phyloP scores from a whole-genome alignment of 2,329 filamentous ascomycete genomes.

The Pseudogymnoascus sp. region DNA sequence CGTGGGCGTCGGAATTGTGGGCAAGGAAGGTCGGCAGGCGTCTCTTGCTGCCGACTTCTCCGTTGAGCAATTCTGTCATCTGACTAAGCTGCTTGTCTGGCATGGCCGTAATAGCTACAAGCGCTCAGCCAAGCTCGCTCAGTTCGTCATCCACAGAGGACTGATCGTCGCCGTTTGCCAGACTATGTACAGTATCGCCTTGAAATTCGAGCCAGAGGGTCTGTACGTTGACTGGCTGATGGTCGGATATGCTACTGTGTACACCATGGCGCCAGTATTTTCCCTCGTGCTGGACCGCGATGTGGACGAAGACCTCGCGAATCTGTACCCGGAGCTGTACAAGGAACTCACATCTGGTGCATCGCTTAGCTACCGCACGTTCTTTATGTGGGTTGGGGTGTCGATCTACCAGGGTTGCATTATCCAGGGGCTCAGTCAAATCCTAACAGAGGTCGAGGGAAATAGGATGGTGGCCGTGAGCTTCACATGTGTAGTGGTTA shows the following conservation, averaged over 20 bases:
- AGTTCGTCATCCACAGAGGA: slow-evolving; percentile 96
- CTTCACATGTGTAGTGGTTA: slow-evolving; percentile 85
- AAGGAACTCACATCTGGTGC: slow-evolving; percentile 89
- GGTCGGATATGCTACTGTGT: slow-evolving; percentile 92
- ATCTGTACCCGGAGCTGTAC: slow-evolving; percentile 93
- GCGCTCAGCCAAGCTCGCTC: slow-evolving; percentile 84
- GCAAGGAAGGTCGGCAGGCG: slow-evolving; percentile 93
- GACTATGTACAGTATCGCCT: slow-evolving; percentile 93
- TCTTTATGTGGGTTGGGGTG: slow-evolving; percentile 93
- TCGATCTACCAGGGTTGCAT: slow-evolving; percentile 92
- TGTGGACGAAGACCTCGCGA: slow-evolving; percentile 87
- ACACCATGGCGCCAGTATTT: slow-evolving; percentile 88
- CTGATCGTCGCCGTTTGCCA: slow-evolving; percentile 93
- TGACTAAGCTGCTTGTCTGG: slow-evolving; percentile 97
- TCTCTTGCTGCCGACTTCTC: slow-evolving; percentile 93
- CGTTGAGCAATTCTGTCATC: slow-evolving; percentile 87
- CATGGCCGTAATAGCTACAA: slow-evolving; percentile 98
- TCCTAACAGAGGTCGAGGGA: slow-evolving; percentile 71
- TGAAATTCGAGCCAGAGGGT: slow-evolving; percentile 85
- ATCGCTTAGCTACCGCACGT: slow-evolving; percentile 82
- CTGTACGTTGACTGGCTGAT: slow-evolving; percentile 95
- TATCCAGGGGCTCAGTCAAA: slow-evolving; percentile 88
- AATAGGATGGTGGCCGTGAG: slow-evolving; percentile 77
- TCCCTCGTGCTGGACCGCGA: slow-evolving; percentile 91
- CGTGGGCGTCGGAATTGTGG: slow-evolving; percentile 94